Base-by-base conservation (phyloP, 805 yeast genomes). In the Ogataea thermomethanolica region DNA sequence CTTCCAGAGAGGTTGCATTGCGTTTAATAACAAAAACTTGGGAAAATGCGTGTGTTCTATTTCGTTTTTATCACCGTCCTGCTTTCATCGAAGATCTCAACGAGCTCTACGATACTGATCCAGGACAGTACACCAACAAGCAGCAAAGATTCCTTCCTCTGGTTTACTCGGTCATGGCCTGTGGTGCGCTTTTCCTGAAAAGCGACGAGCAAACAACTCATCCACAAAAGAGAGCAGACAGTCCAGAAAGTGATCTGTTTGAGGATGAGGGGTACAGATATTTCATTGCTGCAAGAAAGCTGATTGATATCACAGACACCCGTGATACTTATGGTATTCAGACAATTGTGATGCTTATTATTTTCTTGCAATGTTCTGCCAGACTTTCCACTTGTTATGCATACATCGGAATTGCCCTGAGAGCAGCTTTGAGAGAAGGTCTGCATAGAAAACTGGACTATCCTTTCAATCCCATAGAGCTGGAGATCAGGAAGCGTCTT, bases 351-450 rank as follows among this genome's bases (percentile, higher is more conserved):
- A 86, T 87, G 90, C 70, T 89, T 73, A 81, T 86, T 15, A 70
- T 88, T 48, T 89, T 86, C 61, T 64, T 89, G 35, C 96, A 89
- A 62, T 87, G 95, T 55, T 83, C 95, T 3, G 95, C 96, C 0
- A 72, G 93, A 48, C 67, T 89, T 41, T 81, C 91, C 0, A 84
- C 95, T 1, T 87, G 96, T 59, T 88, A 89, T 59, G 81, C 95
- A 0, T 89, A 87, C 59, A 84, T 88, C 46, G 96, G 96, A 7
- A 81, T 87, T 38, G 96, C 95, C 0, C 62, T 88, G 33, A 67
- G 96, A 55, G 79, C 90, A 17, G 91, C 95, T 0, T 60, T 88
- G 32, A 74, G 89, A 49, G 88, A 86, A 50, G 95, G 96, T 0
- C 65, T 87, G 13, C 96, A 89, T 61, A 66, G 95, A 46, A 83